Percentiles rank a stretch among this genome's conserved stretches.
Conservation (phyloP, 495 filamentous ascomycete species). For the Staphylotrichum tortipilum region DNA sequence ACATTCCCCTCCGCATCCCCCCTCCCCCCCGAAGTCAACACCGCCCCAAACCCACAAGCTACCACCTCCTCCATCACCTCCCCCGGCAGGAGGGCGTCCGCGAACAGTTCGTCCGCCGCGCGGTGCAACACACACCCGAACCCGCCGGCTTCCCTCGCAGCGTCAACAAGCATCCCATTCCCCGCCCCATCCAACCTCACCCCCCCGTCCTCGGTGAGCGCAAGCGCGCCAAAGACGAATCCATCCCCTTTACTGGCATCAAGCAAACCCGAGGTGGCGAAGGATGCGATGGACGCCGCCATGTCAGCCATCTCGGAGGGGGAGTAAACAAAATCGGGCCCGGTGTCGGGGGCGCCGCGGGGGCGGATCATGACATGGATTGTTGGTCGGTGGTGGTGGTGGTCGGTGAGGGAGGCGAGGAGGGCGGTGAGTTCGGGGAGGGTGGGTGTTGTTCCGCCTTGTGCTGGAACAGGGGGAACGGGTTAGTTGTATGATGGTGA, state of each 20-base stretch:
- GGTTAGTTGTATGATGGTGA: background rate
- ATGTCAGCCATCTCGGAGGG: constrained; percentile 24
- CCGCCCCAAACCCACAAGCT: constrained; percentile 26
- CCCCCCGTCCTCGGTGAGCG: background rate
- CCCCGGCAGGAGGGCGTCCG: constrained; percentile 13
- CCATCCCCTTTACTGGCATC: constrained; percentile 29
- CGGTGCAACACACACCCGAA: constrained; percentile 32
- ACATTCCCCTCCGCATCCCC: constrained; percentile 26
- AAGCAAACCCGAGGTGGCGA: constrained; percentile 21
- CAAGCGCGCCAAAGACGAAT: constrained; percentile 39
- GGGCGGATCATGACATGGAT: constrained; percentile 42
- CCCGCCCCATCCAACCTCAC: constrained; percentile 23
- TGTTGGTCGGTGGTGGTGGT: constrained; percentile 12
- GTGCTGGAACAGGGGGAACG: background rate
- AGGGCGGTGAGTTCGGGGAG: constrained; percentile 13
- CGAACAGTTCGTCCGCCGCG: constrained; percentile 34
- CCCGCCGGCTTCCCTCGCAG: constrained; percentile 5
- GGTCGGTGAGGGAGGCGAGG: constrained; percentile 6
- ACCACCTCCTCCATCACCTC: constrained; percentile 19
- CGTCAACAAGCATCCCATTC: constrained; percentile 15
- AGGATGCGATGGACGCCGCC: constrained; percentile 19
- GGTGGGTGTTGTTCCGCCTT: constrained; percentile 33
- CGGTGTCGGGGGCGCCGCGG: constrained; percentile 11
- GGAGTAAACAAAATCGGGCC: constrained; percentile 35
- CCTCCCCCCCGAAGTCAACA: constrained; percentile 35